These are phyloP conservation scores for Neonothopanus nambi DNA, from an alignment of 1,284 basidiomycete species.

Conservation along the genomic window DNA sequence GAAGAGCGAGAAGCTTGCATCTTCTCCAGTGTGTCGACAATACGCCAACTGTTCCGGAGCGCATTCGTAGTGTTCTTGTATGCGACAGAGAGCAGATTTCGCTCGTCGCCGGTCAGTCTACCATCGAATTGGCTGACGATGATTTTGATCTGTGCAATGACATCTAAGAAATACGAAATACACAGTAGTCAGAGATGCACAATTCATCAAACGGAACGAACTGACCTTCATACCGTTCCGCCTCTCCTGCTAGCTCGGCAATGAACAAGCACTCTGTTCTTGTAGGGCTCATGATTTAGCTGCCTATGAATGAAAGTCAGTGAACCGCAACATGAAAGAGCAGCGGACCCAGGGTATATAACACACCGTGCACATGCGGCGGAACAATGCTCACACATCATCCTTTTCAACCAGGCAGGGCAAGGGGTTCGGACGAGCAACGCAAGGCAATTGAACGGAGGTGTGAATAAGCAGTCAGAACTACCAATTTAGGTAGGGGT, in stretches of 20 bases:
- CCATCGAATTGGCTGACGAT: slow-evolving; percentile 50
- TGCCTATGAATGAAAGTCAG: background rate
- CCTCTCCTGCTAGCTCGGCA: slow-evolving; percentile 68
- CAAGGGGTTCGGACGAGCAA: background rate
- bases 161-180: slow-evolving; percentile 42
- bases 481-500: no score
- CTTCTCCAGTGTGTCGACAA: slow-evolving; percentile 56
- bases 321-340: background rate
- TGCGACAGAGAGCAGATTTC: slow-evolving; percentile 68
- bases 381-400: background rate
- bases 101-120: slow-evolving; percentile 59
- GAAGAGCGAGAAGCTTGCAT: slow-evolving; percentile 36
- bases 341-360: background rate
- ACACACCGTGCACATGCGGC: slow-evolving; percentile 5
- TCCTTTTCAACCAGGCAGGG: no score
- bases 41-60: slow-evolving; percentile 64
- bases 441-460: background rate
- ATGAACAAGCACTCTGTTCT: slow-evolving; percentile 42
- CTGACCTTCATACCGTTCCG: slow-evolving; percentile 65
- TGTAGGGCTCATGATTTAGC: background rate
- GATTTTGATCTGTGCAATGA: slow-evolving; percentile 57
- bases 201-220: background rate
- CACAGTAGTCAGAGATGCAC: no score
- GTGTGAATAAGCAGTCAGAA: background rate
- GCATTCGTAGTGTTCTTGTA: slow-evolving; percentile 69